Evolutionary conservation across 768 basidiomycete species (phyloP), one percentile per base, ranked within the genome.

Genomic region (Boletus subparvulus): DNA sequence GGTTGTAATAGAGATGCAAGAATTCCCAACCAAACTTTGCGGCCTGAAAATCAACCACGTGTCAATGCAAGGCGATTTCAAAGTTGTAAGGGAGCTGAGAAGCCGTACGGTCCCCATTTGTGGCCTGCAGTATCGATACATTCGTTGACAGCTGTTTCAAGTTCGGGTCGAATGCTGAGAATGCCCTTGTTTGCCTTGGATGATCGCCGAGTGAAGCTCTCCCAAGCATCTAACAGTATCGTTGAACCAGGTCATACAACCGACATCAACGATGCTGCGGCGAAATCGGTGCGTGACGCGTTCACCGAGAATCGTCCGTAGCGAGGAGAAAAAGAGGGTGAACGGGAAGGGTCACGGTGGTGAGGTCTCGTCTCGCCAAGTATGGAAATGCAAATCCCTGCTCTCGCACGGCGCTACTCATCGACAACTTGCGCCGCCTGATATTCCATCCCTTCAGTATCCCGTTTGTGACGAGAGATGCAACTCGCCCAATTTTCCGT

Each of bases 11-110:
- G 28, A 94, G 79, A 68, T 98, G 97, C 60, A 99, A 73, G 69
- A 94, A 99, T 0, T 92, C 89, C 58, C 94, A 84, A 2, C 96
- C 97, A 66, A 96, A 98, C 69, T 94, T 94, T 9, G 96, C 96
- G 17, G 95, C 94, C 92, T 96, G 61, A 1, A 60, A 26, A 19
- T 55, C 32, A n/a, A 47, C 24, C 40, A 21, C 2, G 4, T 11
- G 44, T 49, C 52, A 59, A 36, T n/a, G 41, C 33, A 47, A 46
- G 14, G 6, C 2, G 45, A 52, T 36, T 32, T 40, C 17, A 36
- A 9, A 52, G 19, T 24, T 3, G 30, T 14, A 14, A 19, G 21
- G 41, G 47, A 51, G 68, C 86, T 91, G n/a, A 98, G 78, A 46
- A 98, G 80, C 37, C 83, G 64, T 84, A 77, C 4, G 89, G 86